Evolutionary conservation across 2,329 filamentous ascomycete genomes (phyloP).

Genomic region (Mycosphaerella arachidis): DNA sequence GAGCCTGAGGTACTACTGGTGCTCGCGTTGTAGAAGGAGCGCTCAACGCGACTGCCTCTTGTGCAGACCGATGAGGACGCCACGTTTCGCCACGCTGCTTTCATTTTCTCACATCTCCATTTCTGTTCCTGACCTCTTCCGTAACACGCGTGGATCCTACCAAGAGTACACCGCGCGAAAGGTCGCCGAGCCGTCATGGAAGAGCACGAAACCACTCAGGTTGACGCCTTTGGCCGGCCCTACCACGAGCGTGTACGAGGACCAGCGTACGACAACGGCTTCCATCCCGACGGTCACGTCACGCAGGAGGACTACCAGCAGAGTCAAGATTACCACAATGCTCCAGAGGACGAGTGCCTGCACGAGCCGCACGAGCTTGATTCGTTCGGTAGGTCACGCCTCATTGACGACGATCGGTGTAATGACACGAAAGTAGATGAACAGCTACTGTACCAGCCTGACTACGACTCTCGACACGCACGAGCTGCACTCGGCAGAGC

Average conservation of each 20-base stretch:
- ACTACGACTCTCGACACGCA: constrained; percentile 30
- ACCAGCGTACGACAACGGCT: constrained; percentile 2
- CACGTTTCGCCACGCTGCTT: not conserved
- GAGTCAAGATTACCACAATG: constrained; percentile 3
- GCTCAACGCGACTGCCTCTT: not conserved
- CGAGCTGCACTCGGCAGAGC: constrained; percentile 35
- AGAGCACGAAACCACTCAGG: constrained; percentile 26
- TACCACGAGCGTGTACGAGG: constrained; percentile 7
- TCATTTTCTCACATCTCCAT: not conserved
- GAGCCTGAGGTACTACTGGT: not conserved
- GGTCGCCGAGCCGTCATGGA: constrained; percentile 13
- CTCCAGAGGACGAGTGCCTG: constrained; percentile 7
- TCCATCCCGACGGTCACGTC: constrained; percentile 11
- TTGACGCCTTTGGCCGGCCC: constrained; percentile 25
- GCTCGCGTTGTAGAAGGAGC: not conserved
- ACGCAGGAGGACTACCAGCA: not conserved
- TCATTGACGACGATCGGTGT: not conserved
- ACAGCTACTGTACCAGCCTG: constrained; percentile 31
- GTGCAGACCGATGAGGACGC: not conserved
- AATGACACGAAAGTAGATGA: constrained; percentile 32
- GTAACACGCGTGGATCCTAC: not conserved
- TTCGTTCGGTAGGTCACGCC: constrained; percentile 43
- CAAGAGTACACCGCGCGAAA: constrained; percentile 14
- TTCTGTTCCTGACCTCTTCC: not conserved
- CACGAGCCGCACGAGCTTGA: constrained; percentile 35